Base-by-base conservation (phyloP, 441 rosid species). In the Dalechampia spathulata region DNA sequence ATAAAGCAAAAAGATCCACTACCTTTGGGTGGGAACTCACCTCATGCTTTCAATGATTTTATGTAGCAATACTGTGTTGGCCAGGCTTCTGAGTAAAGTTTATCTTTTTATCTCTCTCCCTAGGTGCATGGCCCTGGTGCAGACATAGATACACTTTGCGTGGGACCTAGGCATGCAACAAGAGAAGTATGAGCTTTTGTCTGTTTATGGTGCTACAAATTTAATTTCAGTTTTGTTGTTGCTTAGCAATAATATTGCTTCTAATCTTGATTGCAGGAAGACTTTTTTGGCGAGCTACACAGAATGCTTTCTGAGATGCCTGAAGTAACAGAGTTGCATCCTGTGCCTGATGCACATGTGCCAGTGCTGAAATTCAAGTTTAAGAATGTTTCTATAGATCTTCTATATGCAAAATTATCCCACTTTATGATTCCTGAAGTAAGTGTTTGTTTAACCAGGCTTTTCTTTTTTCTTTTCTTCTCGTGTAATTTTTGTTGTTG, bases 121-220 rank as follows among this genome's bases (percentile, higher is more conserved):
- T 70, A 93, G 99, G 99, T 93, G 71, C 95, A 93, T 69, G 89
- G 99, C 58, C 99, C 97, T 62, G 99, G 99, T 51, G 97, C 97
- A n/a, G 99, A 92, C 78, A 82, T 92, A 60, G 96, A 92, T 76
- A 92, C 96, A 0, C 86, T 93, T 42, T 93, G 96, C 38, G 96
- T 89, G 57, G 99, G 97, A 64, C 99, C 99, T 39, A 82, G 87
- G 58, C 81, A 89, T 65, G 99, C 99, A 57, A 76, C 95, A 39
- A 70, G 99, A 82, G 97, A 93, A 70, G 99, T 89, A 75, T 60
- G 83, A 70, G 63, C 59, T 75, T 68, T 68, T 67, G n/a, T n/a
- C n/a, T n/a, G n/a, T n/a, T n/a, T n/a, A n/a, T n/a, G 56, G 23
- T 65, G 52, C 49, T 53, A 50, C 16, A 49, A 60, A 20, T 58